phyloP scores from a whole-genome alignment of 148 eudicot genomes.

The Nepenthes mirabilis region DNA sequence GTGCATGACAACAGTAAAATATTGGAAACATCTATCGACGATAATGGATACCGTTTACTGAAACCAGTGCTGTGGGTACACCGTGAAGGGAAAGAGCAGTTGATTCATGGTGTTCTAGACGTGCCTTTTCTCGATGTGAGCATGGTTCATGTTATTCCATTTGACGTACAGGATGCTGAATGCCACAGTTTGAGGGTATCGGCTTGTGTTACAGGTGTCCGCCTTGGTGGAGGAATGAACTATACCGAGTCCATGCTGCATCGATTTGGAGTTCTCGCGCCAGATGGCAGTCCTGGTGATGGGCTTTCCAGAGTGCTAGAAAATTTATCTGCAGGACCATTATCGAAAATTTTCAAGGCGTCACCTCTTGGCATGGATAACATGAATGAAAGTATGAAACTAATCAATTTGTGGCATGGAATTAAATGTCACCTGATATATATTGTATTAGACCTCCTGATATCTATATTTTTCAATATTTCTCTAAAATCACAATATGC shows the following conservation, averaged over 20 bases:
- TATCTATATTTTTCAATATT: too few species aligned
- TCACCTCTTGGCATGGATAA: slow-evolving; percentile 38
- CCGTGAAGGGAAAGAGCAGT: slow-evolving; percentile 22
- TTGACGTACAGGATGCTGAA: slow-evolving; percentile 48
- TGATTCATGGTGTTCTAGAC: slow-evolving; percentile 13
- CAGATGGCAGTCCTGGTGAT: slow-evolving; percentile 89
- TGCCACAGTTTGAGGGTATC: slow-evolving; percentile 79
- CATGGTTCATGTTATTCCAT: slow-evolving; percentile 69
- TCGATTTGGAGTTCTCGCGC: slow-evolving; percentile 77
- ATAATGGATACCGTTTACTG: slow-evolving; percentile 44
- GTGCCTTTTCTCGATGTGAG: slow-evolving; percentile 59
- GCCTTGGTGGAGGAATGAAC: slow-evolving; percentile 90
- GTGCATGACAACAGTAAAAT: slow-evolving; percentile 18
- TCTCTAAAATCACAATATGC: too few species aligned
- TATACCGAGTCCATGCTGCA: slow-evolving; percentile 81
- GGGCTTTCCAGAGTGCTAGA: slow-evolving; percentile 73
- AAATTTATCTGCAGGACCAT: slow-evolving; percentile 63
- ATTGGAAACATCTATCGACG: slow-evolving; percentile 11
- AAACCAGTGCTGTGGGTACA: slow-evolving; percentile 91
- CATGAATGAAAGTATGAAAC: slow-evolving; percentile 28
- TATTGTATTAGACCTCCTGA: too few species aligned
- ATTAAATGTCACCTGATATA: too few species aligned
- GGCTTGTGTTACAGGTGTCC: slow-evolving; percentile 81
- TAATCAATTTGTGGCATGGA: not conserved
- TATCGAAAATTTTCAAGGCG: slow-evolving; percentile 66